Evolutionary conservation across 495 filamentous ascomycete genomes (phyloP), one percentile per base, ranked within the genome.

Genomic region (Hypomontagnella submonticulosa): DNA sequence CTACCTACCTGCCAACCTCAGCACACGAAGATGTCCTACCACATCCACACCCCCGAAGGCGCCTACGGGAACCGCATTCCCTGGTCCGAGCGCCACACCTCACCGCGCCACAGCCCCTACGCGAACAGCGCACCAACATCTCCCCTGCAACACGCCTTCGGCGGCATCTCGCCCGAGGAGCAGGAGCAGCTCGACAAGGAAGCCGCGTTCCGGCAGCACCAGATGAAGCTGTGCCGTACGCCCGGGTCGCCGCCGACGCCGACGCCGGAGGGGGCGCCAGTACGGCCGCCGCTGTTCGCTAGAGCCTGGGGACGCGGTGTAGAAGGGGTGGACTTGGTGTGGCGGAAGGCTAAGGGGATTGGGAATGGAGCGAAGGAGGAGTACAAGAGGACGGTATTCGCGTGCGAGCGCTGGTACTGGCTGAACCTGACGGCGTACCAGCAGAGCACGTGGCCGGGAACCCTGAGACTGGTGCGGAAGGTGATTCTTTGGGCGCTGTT

Each of bases 101-200:
- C 4, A 20, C 2, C 36, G 0, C 19, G 11, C 23, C 20, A 52
- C 59, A 54, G 3, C 65, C 56, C 57, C 44, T 68, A 61, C 59
- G 18, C 54, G 0, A 10, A 36, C 10, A 36, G 48, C 42, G 5
- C 3, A 1, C 18, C 55, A 4, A 54, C 20, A 4, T n/a, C 42
- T 1, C 30, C 47, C 0, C 46, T 50, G 0, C n/a, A n/a, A 36
- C 16, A 0, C 42, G 4, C 8, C 48, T 46, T 38, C 42, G 9
- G 36, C 42, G 9, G 36, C 3, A 27, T 27, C 23, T 2, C 23
- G 6, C 23, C 12, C n/a, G 54, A 23, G 12, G 54, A 67, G 46
- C 16, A 18, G 0, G 52, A 16, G 7, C 16, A 7, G 1, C 23
- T 13, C 7, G 20, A 4, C 6, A n/a, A 13, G 0, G 18, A 59